Base-by-base conservation (phyloP, 1,139 yeast genomes). In the Lodderomyces parapsilosis region DNA sequence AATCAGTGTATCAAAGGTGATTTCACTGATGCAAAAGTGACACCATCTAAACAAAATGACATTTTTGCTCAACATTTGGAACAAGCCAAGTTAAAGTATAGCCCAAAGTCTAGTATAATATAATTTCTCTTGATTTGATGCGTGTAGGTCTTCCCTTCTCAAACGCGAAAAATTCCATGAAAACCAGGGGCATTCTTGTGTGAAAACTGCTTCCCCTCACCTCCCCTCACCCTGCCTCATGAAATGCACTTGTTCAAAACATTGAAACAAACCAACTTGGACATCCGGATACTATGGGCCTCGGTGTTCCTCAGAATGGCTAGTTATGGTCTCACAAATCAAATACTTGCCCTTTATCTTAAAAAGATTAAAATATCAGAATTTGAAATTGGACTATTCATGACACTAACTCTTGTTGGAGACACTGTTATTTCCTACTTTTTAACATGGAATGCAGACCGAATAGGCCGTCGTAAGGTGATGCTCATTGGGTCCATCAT, bases 301-400 rank as follows among this genome's bases (percentile, higher is more conserved):
- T 83, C 91, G 9, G 86, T 86, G 13, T 83, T 86, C 52, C 66
- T 86, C 25, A 71, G 96, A 19, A 75, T 87, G 78, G 67, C 82
- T 46, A 84, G 94, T 2, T 90, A 83, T 60, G 96, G 96, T 2
- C 68, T 86, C 47, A 84, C 94, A 10, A 87, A 89, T 54, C 91
- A 89, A 64, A 83, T 90, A 5, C 65, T 90, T 39, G 85, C 93
- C 0, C 71, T 87, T 13, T 88, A 82, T 53, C 70, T 90, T 40
- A 76, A 76, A 44, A 71, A 75, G 4, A 60, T 86, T 6, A 77
- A 75, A 2, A 71, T 86, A 38, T 54, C 77, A 0, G 89, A 86
- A 45, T 58, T 76, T 1, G 60, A 69, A 32, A 85, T 86, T 39
- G 97, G 97, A 2, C 47, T 79, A 28, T 90, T 90, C 59, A 89